phyloP scores from a whole-genome alignment of 2,329 filamentous ascomycete species.

The Xylaria sp. region DNA sequence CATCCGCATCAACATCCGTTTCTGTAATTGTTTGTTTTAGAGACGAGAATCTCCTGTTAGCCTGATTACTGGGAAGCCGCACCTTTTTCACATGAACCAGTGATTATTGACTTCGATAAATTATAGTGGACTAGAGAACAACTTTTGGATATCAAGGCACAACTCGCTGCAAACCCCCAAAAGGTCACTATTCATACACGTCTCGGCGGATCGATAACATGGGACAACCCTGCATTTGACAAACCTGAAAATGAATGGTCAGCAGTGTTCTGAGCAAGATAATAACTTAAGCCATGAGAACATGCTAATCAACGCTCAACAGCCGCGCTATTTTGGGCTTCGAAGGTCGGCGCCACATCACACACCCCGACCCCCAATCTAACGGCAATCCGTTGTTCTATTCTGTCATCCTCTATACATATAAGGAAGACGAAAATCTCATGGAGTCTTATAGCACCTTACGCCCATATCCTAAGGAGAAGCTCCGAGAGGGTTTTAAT shows the following conservation, averaged over 20 bases:
- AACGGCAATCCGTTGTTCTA: no score
- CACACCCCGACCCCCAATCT: neutral
- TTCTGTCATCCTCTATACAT: no score
- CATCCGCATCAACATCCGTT: no score
- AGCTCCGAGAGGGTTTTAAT: neutral
- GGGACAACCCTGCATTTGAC: neutral
- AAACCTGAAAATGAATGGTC: neutral
- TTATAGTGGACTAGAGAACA: constrained; percentile 14
- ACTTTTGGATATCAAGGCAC: neutral
- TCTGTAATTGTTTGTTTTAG: no score
- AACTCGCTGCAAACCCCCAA: neutral
- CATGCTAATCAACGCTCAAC: neutral
- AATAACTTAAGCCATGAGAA: no score
- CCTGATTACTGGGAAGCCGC: no score
- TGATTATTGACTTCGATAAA: no score
- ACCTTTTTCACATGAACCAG: no score
- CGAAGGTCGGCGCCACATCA: neutral
- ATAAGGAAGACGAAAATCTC: no score
- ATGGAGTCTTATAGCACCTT: no score
- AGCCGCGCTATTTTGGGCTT: neutral
- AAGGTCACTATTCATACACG: neutral
- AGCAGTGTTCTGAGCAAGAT: neutral
- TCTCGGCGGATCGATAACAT: neutral
- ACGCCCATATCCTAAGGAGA: no score
- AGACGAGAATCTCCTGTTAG: no score